Evolutionary conservation across 495 filamentous ascomycete species (phyloP).

Genomic region (Glutinoglossum americanum): DNA sequence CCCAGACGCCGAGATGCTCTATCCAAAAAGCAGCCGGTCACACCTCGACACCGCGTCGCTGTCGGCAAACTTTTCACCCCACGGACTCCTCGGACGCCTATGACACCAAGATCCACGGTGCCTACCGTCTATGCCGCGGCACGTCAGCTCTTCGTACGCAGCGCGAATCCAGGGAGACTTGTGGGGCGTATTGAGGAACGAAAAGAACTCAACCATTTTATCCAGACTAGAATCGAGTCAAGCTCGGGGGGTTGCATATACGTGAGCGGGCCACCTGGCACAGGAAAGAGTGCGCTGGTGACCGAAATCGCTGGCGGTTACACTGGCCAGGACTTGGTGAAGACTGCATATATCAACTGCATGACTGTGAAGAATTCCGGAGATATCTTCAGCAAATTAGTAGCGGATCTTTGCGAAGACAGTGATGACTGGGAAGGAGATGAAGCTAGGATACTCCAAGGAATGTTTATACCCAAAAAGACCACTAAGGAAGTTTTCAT

Average conservation of each 20-base stretch:
- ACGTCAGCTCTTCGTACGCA: constrained; percentile 67
- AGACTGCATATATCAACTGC: constrained; percentile 73
- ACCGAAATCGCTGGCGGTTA: constrained; percentile 44
- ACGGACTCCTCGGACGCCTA: constrained; percentile 38
- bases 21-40: constrained; percentile 37
- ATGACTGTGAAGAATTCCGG: constrained; percentile 75
- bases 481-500: constrained; percentile 34
- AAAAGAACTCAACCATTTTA: constrained; percentile 43
- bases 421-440: constrained; percentile 19
- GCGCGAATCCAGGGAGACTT: constrained; percentile 49
- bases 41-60: constrained; percentile 47
- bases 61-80: constrained; percentile 37
- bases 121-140: constrained; percentile 69
- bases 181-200: constrained; percentile 71
- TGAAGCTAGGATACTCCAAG: constrained; percentile 30
- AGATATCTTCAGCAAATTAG: constrained; percentile 57
- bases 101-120: constrained; percentile 33
- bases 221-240: constrained; percentile 36
- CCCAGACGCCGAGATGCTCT: constrained; percentile 43
- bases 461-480: constrained; percentile 38
- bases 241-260: constrained; percentile 70
- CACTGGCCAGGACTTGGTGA: constrained; percentile 26
- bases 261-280: constrained; percentile 86
- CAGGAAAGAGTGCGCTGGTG: constrained; percentile 87
- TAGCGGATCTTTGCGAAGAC: constrained; percentile 38